Percentiles rank a stretch among this genome's conserved stretches.
phyloP scores from a whole-genome alignment of 768 basidiomycete species.

The Collybia nuda region DNA sequence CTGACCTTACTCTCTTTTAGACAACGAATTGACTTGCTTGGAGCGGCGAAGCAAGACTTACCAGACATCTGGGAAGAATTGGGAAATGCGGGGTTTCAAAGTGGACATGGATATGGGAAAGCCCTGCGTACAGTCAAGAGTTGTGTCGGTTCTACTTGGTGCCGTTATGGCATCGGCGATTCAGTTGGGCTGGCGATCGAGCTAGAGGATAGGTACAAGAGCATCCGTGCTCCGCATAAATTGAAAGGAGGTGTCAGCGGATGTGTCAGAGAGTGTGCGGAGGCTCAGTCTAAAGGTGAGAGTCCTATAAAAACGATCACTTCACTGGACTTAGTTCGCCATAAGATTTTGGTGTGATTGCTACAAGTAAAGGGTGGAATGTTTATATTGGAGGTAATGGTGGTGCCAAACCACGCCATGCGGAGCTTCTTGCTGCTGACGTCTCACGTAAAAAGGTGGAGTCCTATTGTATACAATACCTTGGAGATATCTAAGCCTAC shows the following conservation, averaged over 20 bases:
- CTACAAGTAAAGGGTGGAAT: slow-evolving; percentile 82
- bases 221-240: slow-evolving; percentile 70
- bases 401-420: slow-evolving; percentile 61
- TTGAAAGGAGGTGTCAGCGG: slow-evolving; percentile 77
- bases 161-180: slow-evolving; percentile 72
- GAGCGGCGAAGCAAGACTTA: slow-evolving; percentile 66
- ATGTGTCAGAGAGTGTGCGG: slow-evolving; percentile 75
- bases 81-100: slow-evolving; percentile 66
- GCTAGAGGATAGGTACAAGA: slow-evolving; percentile 72
- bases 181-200: slow-evolving; percentile 72
- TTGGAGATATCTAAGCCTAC: not conserved
- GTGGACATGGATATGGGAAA: slow-evolving; percentile 75
- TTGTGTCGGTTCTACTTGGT: slow-evolving; percentile 74
- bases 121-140: slow-evolving; percentile 73
- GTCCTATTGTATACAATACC: not conserved
- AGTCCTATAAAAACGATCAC: not conserved
- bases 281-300: slow-evolving; percentile 56
- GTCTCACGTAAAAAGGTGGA: slow-evolving; percentile 49
- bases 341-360: slow-evolving; percentile 73
- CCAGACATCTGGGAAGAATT: slow-evolving; percentile 70
- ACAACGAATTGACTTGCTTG: slow-evolving; percentile 72
- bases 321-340: not conserved
- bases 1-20: slow-evolving; percentile 21
- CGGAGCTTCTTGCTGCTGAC: slow-evolving; percentile 63
- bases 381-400: slow-evolving; percentile 74